Evolutionary conservation across 192 early-diverging fungal genomes (phyloP).

Genomic region (Podila clonocystis): DNA sequence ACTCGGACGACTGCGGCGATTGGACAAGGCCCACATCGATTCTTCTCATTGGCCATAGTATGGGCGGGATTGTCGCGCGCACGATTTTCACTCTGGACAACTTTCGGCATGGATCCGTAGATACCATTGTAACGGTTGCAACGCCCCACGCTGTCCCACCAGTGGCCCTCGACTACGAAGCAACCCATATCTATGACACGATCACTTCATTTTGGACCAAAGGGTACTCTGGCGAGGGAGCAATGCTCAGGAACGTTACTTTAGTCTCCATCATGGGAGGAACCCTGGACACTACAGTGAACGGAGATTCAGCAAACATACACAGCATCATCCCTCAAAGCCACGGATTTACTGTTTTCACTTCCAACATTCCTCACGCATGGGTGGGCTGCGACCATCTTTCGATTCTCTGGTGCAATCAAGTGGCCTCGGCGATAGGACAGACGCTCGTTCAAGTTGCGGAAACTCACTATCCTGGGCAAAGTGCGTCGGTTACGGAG

Average conservation of each 20-base stretch:
- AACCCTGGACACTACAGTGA: conserved; percentile 84
- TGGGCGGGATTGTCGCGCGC: conserved; percentile 97
- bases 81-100: conserved; percentile 76
- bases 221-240: conserved; percentile 44
- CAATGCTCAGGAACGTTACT: conserved; percentile 59
- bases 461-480: conserved; percentile 64
- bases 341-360: conserved; percentile 83
- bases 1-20: conserved; percentile 56
- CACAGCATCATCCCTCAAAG: conserved; percentile 66
- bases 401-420: conserved; percentile 92
- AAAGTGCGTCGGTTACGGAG: conserved; percentile 65
- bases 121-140: conserved; percentile 87
- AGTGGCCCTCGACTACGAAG: conserved; percentile 68
- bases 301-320: conserved; percentile 79
- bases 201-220: conserved; percentile 78
- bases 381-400: conserved; percentile 93
- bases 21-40: conserved; percentile 72
- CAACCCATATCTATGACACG: conserved; percentile 69
- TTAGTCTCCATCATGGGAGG: conserved; percentile 93
- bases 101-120: conserved; percentile 74
- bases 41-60: conserved; percentile 90
- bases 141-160: conserved; percentile 90
- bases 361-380: conserved; percentile 81
- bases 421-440: conserved; percentile 77
- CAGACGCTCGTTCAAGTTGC: conserved; percentile 65